Evolutionary conservation across 1,284 basidiomycete species (phyloP), one percentile per base, ranked within the genome.

Genomic region (Cystobasidium sp.): DNA sequence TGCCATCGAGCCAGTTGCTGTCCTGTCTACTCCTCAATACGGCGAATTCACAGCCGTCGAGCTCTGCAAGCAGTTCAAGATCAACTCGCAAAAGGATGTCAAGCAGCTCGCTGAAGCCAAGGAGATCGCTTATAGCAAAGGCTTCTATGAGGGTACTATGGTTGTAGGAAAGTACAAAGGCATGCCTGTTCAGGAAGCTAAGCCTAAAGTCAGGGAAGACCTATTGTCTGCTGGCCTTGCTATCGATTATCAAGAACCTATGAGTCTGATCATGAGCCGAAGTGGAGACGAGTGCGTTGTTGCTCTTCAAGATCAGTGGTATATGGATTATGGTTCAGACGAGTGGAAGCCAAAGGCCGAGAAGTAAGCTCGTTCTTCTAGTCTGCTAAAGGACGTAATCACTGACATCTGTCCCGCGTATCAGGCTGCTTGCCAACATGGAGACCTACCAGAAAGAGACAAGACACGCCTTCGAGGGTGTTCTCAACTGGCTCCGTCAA

Each of bases 251-350:
- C 94, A 94, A 20, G 97, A 99, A 84, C 97, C 97, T 0, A 96
- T 98, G 84, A 93, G 92, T 72, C 83, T 92, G 81, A 91, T 98
- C 81, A 89, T 95, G 81, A 93, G 91, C 73, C 87, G 96, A 67
- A 93, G 91, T 83, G 89, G 87, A 24, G 96, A 99, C 81, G 96
- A 98, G 84, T 99, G 96, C 85, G 92, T 98, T 46, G 95, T 99
- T 75, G 95, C 96, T 6, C 86, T 99, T 77, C 96, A 94, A 88
- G 97, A 99, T 82, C 97, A 99, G 84, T 99, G 96, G 95, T 99
- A 99, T 84, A 85, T 99, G 82, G 94, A 99, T 84, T 99, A 99
- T 81, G 97, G 96, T 79, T 95, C 98, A 85, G 82, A 88, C 3
- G 82, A 83, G 51, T 99, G 97, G 97, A 91, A 90, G 83, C 88